These are phyloP conservation scores for Globisporangium splendens DNA, from an alignment of 352 stramenopile genomes.

Conservation along the genomic window DNA sequence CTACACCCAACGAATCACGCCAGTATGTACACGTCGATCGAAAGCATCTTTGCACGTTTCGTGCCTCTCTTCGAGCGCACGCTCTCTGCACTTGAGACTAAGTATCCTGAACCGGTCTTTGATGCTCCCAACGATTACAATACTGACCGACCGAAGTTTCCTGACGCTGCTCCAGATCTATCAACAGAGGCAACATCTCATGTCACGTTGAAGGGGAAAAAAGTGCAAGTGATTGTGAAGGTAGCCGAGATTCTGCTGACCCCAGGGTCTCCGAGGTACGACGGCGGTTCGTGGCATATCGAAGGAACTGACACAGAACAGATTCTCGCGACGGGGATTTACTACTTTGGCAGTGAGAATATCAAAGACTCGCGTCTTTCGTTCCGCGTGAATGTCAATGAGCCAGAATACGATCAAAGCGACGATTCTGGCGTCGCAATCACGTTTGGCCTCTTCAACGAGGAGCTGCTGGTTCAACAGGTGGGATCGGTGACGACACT, in stretches of 20 bases:
- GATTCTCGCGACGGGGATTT: conserved; percentile 45
- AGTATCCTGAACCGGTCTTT: background rate
- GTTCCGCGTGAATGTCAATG: conserved; percentile 30
- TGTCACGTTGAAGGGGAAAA: conserved; percentile 21
- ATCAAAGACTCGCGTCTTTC: conserved; percentile 33
- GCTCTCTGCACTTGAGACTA: conserved; percentile 3
- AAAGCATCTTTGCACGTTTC: conserved; percentile 28
- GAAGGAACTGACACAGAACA: conserved; percentile 38
- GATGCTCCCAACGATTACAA: conserved; percentile 9
- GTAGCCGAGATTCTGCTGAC: conserved; percentile 47
- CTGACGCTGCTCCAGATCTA: background rate
- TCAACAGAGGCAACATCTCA: too few relatives aligned
- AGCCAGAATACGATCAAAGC: conserved; percentile 25
- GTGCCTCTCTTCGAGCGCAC: conserved; percentile 38
- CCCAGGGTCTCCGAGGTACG: conserved; percentile 31
- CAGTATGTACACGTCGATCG: conserved; percentile 28
- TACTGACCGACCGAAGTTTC: conserved; percentile 11
- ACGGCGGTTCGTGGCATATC: conserved; percentile 42
- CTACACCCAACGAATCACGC: conserved; percentile 27
- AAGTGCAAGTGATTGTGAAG: conserved; percentile 44
- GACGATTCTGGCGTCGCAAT: conserved; percentile 23
- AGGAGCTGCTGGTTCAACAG: conserved; percentile 19
- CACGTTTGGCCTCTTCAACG: conserved; percentile 26
- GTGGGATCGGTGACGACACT: conserved; percentile 21
- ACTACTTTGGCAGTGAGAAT: conserved; percentile 52